A percentile compares a stretch with the other conserved stretches of the same genome.
phyloP scores from a whole-genome alignment of 2,329 filamentous ascomycete genomes.

The Talaromyces pinophilus region DNA sequence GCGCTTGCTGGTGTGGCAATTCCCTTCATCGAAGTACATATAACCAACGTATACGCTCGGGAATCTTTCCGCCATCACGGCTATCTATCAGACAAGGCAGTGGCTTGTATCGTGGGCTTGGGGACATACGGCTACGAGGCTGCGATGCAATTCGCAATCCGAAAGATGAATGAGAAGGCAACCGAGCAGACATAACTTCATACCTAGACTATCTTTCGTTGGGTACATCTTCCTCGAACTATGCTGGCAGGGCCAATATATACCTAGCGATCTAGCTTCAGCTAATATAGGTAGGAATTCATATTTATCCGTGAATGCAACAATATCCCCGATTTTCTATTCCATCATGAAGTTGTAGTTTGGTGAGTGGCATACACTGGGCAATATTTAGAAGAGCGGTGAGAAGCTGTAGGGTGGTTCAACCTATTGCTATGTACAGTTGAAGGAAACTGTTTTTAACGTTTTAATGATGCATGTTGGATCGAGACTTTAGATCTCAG shows the following conservation, averaged over 20 bases:
- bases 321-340: neutral
- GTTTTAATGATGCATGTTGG: neutral
- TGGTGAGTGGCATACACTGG: neutral
- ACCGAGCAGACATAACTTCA: neutral
- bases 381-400: neutral
- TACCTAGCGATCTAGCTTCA: neutral
- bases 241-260: neutral
- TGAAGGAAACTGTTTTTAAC: neutral
- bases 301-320: neutral
- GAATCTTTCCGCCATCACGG: conserved; percentile 70
- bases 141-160: conserved; percentile 52
- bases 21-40: conserved; percentile 70
- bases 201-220: neutral
- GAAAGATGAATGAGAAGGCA: neutral
- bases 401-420: neutral
- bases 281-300: neutral
- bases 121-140: conserved; percentile 63
- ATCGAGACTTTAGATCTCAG: neutral
- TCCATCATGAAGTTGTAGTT: neutral
- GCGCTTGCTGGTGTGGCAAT: conserved; percentile 65
- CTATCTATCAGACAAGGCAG: conserved; percentile 74
- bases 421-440: neutral
- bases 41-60: conserved; percentile 69
- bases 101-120: conserved; percentile 70
- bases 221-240: neutral